These are phyloP conservation scores for Delitschia confertaspora DNA, from an alignment of 495 filamentous ascomycete genomes.

Conservation along the genomic window DNA sequence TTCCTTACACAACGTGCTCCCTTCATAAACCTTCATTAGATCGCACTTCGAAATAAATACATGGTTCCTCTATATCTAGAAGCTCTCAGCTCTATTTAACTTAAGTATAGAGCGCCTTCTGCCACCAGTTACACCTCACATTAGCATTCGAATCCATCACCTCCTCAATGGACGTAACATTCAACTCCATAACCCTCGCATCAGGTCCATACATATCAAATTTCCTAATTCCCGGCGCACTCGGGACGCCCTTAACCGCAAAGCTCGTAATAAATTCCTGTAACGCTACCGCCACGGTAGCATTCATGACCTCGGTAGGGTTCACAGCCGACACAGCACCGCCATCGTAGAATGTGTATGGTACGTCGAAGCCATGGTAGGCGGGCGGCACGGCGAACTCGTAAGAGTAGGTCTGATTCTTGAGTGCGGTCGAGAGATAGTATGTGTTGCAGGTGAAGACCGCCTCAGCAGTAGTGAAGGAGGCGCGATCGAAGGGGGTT, in stretches of 20 bases:
- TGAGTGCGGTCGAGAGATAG: constrained; percentile 39
- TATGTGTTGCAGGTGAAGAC: constrained; percentile 41
- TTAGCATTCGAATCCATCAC: constrained; percentile 41
- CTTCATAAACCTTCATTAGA: no score
- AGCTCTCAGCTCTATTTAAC: no score
- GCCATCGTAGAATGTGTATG: constrained; percentile 42
- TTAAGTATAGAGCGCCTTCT: constrained; percentile 34
- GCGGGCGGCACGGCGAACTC: constrained; percentile 53
- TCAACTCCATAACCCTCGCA: constrained; percentile 38
- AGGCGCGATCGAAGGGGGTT: constrained; percentile 22
- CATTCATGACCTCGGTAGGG: constrained; percentile 33
- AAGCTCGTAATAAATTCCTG: constrained; percentile 56
- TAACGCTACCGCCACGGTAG: constrained; percentile 43
- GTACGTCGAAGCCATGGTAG: constrained; percentile 44
- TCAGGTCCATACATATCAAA: constrained; percentile 33
- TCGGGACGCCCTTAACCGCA: constrained; percentile 40
- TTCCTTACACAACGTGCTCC: no score
- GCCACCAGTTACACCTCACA: constrained; percentile 41
- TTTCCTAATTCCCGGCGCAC: constrained; percentile 34
- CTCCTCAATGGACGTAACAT: constrained; percentile 35
- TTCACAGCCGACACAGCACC: constrained; percentile 5
- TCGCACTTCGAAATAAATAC: no score
- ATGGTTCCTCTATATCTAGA: no score
- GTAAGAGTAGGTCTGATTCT: constrained; percentile 50
- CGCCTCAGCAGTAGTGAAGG: constrained; percentile 34